These are phyloP conservation scores for Quercus robur DNA, from an alignment of 306 rosid species.

Conservation along the genomic window DNA sequence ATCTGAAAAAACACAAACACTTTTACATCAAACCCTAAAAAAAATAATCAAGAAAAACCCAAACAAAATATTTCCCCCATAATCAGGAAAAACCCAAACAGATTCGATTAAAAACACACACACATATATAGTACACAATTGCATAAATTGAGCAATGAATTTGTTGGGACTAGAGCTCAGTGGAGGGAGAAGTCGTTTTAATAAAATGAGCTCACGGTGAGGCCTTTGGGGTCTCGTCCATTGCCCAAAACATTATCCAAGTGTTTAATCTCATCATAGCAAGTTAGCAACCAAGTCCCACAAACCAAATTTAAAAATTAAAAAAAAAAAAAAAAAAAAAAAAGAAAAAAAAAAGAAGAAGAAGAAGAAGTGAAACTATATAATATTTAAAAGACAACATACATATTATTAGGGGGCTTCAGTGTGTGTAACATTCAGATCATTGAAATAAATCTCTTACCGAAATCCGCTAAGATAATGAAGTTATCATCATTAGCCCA, in stretches of 20 bases:
- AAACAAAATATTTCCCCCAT: too few species aligned
- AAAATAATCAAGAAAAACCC: too few species aligned
- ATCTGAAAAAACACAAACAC: too few species aligned
- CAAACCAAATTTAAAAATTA: not conserved
- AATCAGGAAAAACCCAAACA: too few species aligned
- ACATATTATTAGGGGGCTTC: conserved; percentile 35
- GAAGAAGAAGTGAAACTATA: too few species aligned
- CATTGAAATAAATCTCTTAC: conserved; percentile 69
- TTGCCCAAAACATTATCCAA: conserved; percentile 68
- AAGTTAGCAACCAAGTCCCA: conserved; percentile 28
- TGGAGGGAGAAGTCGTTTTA: conserved; percentile 97
- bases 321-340: too few species aligned
- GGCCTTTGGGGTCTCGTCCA: conserved; percentile 46
- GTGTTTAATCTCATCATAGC: conserved; percentile 70
- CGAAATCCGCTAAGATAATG: conserved; percentile 94
- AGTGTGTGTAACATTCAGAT: conserved; percentile 95
- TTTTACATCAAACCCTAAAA: too few species aligned
- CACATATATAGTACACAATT: too few species aligned
- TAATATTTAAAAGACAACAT: not conserved
- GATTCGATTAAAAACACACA: too few species aligned
- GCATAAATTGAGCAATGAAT: not conserved
- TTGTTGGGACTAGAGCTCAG: conserved; percentile 51
- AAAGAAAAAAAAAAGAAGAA: too few species aligned
- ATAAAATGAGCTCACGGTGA: conserved; percentile 64
- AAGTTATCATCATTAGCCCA: conserved; percentile 67